phyloP scores from a whole-genome alignment of 345 rosid species.

The Turnera subulata region DNA sequence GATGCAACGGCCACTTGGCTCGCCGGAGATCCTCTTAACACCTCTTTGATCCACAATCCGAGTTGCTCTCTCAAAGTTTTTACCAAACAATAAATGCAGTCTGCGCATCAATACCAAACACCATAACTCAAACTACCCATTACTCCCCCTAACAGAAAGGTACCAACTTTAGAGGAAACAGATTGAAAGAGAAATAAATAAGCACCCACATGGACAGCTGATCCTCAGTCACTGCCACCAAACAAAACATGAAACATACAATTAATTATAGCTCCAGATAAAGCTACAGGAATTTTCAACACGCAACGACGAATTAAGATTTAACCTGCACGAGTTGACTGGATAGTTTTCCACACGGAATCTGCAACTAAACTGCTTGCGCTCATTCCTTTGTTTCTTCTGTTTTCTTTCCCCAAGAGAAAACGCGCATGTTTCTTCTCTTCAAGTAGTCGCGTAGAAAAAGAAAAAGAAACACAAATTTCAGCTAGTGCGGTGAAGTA shows the following conservation, averaged over 20 bases:
- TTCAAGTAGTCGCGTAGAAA: too few relatives aligned
- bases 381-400: slow-evolving; percentile 20
- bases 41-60: slow-evolving; percentile 71
- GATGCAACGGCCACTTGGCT: slow-evolving; percentile 73
- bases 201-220: slow-evolving; percentile 73
- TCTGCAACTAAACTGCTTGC: slow-evolving; percentile 50
- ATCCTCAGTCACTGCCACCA: slow-evolving; percentile 59
- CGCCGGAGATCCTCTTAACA: slow-evolving; percentile 66
- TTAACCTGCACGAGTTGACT: slow-evolving; percentile 49
- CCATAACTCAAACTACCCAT: background rate
- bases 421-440: background rate
- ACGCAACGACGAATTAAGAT: too few relatives aligned
- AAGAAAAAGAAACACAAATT: background rate
- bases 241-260: background rate
- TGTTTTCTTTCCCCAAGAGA: background rate
- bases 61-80: slow-evolving; percentile 77
- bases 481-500: too few relatives aligned
- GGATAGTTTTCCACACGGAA: slow-evolving; percentile 52
- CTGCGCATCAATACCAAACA: slow-evolving; percentile 25
- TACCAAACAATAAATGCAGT: slow-evolving; percentile 84
- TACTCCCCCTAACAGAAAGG: background rate
- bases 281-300: background rate
- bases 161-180: background rate
- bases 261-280: background rate
- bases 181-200: background rate